Conservation (phyloP, 306 rosid genomes). For the Boehmeria nivea region DNA sequence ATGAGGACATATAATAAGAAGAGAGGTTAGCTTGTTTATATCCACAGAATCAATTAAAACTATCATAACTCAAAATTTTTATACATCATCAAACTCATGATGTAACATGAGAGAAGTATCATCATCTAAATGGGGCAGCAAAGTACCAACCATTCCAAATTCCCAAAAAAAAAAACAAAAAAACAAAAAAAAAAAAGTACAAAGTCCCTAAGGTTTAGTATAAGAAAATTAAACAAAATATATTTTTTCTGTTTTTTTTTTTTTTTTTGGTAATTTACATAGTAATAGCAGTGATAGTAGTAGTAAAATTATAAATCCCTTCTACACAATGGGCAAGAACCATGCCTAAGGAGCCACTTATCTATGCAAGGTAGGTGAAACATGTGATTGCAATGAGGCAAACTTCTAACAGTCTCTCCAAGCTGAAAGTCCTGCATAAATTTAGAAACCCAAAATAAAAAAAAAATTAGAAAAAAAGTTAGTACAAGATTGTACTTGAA, state of each 20-base stretch:
- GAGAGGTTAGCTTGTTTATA: background rate
- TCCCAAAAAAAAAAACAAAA: background rate
- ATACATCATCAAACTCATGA: constrained; percentile 20
- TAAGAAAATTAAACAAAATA: constrained; percentile 12
- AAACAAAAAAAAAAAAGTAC: constrained; percentile 1
- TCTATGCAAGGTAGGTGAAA: constrained; percentile 98
- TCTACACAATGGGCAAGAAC: constrained; percentile 97
- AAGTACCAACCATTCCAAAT: constrained; percentile 1
- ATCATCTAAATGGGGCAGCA: constrained; percentile 16
- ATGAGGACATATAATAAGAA: background rate
- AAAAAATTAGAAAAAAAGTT: background rate
- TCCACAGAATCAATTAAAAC: constrained; percentile 13
- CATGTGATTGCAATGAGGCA: constrained; percentile 97
- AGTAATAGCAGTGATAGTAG: constrained; percentile 2
- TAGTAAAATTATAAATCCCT: constrained; percentile 83
- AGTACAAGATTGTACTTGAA: background rate
- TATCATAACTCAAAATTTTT: constrained; percentile 19
- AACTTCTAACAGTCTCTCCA: constrained; percentile 90
- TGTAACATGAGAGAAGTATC: constrained; percentile 5
- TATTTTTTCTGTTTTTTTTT: background rate
- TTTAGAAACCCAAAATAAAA: background rate
- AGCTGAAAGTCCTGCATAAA: constrained; percentile 74
- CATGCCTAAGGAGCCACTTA: constrained; percentile 93
- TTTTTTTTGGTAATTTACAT: constrained; percentile 30
- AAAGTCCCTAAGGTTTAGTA: constrained; percentile 24